These are phyloP conservation scores for Ustilago cynodontis DNA, from an alignment of 1,284 basidiomycete species.

Conservation along the genomic window DNA sequence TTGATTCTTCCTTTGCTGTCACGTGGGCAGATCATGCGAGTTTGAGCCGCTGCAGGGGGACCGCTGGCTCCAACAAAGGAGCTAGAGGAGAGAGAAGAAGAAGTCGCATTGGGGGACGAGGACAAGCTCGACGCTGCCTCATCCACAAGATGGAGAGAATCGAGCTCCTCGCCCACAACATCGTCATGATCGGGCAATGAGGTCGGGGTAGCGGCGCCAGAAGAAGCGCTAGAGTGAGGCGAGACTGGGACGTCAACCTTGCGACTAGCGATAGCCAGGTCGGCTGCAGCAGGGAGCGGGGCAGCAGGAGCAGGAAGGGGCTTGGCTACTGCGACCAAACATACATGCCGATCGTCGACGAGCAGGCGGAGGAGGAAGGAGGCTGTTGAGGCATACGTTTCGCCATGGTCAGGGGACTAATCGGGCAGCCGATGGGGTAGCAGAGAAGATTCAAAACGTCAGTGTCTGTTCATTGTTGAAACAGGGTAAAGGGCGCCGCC, in stretches of 20 bases:
- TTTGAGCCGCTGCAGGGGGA: constrained; percentile 20
- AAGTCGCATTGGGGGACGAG: constrained; percentile 7
- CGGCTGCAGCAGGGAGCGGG: constrained; percentile 21
- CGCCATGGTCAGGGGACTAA: constrained; percentile 52
- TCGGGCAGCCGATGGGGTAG: neutral
- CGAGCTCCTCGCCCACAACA: neutral
- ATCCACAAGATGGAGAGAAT: neutral
- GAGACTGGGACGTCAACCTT: neutral
- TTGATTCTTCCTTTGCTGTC: constrained; percentile 33
- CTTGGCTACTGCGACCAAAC: constrained; percentile 61
- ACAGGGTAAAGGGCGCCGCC: too few relatives aligned
- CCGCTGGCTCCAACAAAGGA: neutral
- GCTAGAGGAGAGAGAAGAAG: constrained; percentile 27
- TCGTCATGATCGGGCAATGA: neutral
- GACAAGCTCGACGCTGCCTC: constrained; percentile 17
- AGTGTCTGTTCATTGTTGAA: neutral
- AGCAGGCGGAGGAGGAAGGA: constrained; percentile 62
- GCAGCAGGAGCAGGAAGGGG: constrained; percentile 56
- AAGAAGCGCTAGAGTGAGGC: neutral
- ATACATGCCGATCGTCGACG: constrained; percentile 64
- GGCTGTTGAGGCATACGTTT: constrained; percentile 60
- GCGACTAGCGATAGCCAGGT: constrained; percentile 14
- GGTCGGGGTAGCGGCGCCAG: neutral
- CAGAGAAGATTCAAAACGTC: neutral
- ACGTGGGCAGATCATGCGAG: constrained; percentile 25